These are phyloP conservation scores for Coemansia sp. DNA, from an alignment of 192 early-diverging fungal species.

Conservation along the genomic window DNA sequence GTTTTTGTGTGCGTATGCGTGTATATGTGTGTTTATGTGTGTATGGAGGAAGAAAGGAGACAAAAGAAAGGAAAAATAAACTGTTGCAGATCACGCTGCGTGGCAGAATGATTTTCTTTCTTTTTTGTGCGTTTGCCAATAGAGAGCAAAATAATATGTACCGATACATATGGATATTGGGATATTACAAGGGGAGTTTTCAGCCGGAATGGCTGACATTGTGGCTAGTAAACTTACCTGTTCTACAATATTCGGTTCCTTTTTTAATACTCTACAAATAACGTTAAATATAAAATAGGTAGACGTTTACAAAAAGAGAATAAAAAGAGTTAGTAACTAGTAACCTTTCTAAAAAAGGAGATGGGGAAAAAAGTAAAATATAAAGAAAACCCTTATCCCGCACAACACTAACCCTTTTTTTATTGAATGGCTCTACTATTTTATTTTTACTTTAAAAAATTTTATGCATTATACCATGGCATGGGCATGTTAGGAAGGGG, in stretches of 20 bases:
- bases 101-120: too few species aligned
- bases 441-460: neutral
- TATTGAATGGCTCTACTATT: too few species aligned
- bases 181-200: neutral
- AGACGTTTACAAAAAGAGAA: neutral
- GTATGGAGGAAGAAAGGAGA: too few species aligned
- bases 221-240: conserved; percentile 7
- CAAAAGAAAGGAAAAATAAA: too few species aligned
- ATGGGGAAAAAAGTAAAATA: neutral
- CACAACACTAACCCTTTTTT: neutral
- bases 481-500: too few species aligned
- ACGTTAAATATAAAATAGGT: neutral
- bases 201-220: conserved; percentile 1
- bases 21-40: too few species aligned
- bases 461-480: neutral
- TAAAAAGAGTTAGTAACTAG: conserved; percentile 4
- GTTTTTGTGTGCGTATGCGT: too few species aligned
- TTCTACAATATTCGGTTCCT: neutral
- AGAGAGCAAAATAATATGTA: neutral
- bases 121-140: too few species aligned
- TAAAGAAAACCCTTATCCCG: neutral
- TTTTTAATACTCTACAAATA: neutral
- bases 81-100: too few species aligned
- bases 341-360: neutral
- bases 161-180: neutral